These are phyloP conservation scores for Wickerhamiella spandovensis DNA, from an alignment of 805 yeast genomes.

Conservation along the genomic window DNA sequence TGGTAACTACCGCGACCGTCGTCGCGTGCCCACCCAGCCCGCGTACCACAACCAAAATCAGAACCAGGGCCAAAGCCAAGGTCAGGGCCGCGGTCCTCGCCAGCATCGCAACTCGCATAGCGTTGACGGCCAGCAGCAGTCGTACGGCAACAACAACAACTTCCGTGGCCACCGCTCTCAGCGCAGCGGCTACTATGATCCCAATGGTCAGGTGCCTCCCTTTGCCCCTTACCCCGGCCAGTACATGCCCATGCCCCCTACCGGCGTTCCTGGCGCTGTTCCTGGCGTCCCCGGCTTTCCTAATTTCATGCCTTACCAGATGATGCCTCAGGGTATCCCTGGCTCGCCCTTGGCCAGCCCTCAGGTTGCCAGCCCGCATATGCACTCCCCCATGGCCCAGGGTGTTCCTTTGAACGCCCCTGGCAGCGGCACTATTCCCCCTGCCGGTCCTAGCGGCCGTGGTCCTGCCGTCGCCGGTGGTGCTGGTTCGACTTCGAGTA, in stretches of 20 bases:
- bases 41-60: slow-evolving; percentile 2
- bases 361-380: not conserved
- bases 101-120: not conserved
- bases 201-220: not conserved
- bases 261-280: not conserved
- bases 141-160: not conserved
- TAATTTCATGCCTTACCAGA: slow-evolving; percentile 1
- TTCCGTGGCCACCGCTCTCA: not conserved
- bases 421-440: not conserved
- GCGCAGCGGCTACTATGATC: not conserved
- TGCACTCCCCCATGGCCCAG: not conserved
- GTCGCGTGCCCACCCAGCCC: not conserved
- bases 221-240: slow-evolving; percentile 2
- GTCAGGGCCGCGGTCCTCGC: not conserved
- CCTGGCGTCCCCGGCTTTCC: not conserved
- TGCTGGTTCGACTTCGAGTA: not conserved
- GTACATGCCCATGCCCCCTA: not conserved
- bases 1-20: not conserved
- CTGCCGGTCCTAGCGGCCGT: not conserved
- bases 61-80: slow-evolving; percentile 1
- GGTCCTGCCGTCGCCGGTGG: not conserved
- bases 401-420: not conserved
- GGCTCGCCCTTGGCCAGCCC: not conserved
- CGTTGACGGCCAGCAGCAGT: not conserved
- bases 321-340: not conserved